phyloP scores from a whole-genome alignment of 345 rosid species.

The Luvunga scandens region DNA sequence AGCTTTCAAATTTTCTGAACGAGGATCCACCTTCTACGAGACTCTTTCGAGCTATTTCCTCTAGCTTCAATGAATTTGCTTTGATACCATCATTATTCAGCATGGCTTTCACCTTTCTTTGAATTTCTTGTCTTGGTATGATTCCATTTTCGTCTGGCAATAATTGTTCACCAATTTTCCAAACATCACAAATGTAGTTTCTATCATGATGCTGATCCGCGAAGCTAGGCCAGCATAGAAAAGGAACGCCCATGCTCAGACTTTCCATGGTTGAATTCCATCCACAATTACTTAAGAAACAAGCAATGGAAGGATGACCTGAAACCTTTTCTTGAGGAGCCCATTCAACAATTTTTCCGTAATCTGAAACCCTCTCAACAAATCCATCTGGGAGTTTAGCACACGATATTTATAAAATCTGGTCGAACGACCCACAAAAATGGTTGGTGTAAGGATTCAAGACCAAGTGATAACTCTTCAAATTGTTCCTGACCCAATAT shows the following conservation, averaged over 20 bases:
- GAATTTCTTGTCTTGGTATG: slow-evolving; percentile 23
- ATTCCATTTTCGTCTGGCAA: slow-evolving; percentile 22
- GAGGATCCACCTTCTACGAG: slow-evolving; percentile 31
- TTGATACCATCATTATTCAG: slow-evolving; percentile 10
- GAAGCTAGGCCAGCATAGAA: slow-evolving; percentile 39
- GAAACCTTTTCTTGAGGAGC: slow-evolving; percentile 29
- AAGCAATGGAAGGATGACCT: slow-evolving; percentile 21
- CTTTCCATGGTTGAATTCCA: slow-evolving; percentile 38
- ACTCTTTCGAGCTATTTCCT: slow-evolving; percentile 27
- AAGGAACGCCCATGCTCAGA: slow-evolving; percentile 26
- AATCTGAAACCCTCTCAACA: slow-evolving; percentile 6
- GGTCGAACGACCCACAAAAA: slow-evolving; percentile 35
- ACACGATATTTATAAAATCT: neutral
- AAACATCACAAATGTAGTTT: no score
- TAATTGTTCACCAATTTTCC: slow-evolving; percentile 1
- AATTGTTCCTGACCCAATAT: slow-evolving; percentile 26
- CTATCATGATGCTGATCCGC: slow-evolving; percentile 24
- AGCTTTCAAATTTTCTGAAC: slow-evolving; percentile 22
- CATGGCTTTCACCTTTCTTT: slow-evolving; percentile 18
- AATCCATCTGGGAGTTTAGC: slow-evolving; percentile 21
- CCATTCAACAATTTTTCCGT: slow-evolving; percentile 27
- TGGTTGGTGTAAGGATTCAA: slow-evolving; percentile 19
- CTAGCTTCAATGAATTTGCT: slow-evolving; percentile 17
- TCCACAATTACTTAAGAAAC: slow-evolving; percentile 35
- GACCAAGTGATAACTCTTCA: slow-evolving; percentile 33